These are phyloP conservation scores for Emmonsiellopsis sp. DNA, from an alignment of 2,329 filamentous ascomycete species.

Conservation along the genomic window DNA sequence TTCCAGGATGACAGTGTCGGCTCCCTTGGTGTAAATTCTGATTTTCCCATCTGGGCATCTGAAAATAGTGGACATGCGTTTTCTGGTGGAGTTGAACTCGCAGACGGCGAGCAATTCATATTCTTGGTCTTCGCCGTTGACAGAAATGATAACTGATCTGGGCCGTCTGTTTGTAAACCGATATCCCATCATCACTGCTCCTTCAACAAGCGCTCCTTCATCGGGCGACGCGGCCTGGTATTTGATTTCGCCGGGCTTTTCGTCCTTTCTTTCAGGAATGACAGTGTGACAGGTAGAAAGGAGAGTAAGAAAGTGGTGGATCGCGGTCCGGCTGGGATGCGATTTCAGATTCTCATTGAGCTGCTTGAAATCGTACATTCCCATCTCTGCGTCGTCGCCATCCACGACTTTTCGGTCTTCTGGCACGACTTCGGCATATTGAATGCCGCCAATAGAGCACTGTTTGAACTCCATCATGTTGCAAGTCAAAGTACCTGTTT, in stretches of 20 bases:
- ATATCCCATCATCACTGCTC: slow-evolving; percentile 77
- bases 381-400: slow-evolving; percentile 67
- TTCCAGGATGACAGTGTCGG: slow-evolving; percentile 94
- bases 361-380: slow-evolving; percentile 75
- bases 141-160: slow-evolving; percentile 73
- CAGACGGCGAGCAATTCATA: slow-evolving; percentile 94
- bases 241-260: slow-evolving; percentile 74
- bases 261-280: slow-evolving; percentile 79
- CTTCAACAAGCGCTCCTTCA: slow-evolving; percentile 92
- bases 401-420: slow-evolving; percentile 77
- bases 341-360: slow-evolving; percentile 60
- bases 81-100: slow-evolving; percentile 96
- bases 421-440: slow-evolving; percentile 85
- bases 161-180: slow-evolving; percentile 86
- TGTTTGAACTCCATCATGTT: slow-evolving; percentile 99
- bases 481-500: slow-evolving; percentile 94
- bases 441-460: slow-evolving; percentile 83
- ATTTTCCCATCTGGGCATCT: slow-evolving; percentile 94
- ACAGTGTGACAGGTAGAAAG: slow-evolving; percentile 92
- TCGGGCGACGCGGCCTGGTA: slow-evolving; percentile 97
- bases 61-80: slow-evolving; percentile 97
- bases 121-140: slow-evolving; percentile 62
- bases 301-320: slow-evolving; percentile 78
- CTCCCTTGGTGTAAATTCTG: slow-evolving; percentile 88
- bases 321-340: slow-evolving; percentile 50